Conservation (phyloP, 345 rosid genomes). For the Schrenkiella parvula region DNA sequence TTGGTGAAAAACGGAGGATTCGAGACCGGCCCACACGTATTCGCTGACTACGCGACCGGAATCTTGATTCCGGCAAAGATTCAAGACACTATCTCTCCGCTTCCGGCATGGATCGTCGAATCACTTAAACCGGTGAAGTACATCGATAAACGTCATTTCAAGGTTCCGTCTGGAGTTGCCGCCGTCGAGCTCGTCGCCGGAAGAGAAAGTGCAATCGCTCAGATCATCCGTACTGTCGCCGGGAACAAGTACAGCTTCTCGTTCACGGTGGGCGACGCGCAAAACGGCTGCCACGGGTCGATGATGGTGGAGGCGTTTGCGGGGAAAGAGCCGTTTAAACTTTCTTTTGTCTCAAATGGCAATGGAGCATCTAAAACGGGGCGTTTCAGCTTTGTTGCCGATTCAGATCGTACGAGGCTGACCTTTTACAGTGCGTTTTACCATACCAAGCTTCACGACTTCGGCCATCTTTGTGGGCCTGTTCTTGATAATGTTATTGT, state of each 20-base stretch:
- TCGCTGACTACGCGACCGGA: slow-evolving; percentile 81
- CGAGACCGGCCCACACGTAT: slow-evolving; percentile 69
- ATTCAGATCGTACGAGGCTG: slow-evolving; percentile 52
- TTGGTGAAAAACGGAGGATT: slow-evolving; percentile 75
- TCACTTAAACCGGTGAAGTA: slow-evolving; percentile 78
- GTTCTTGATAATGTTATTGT: slow-evolving; percentile 65
- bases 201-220: slow-evolving; percentile 89
- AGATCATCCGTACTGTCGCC: slow-evolving; percentile 52
- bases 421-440: slow-evolving; percentile 70
- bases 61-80: slow-evolving; percentile 61
- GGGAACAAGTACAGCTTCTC: slow-evolving; percentile 44
- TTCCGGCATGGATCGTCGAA: slow-evolving; percentile 86
- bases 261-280: slow-evolving; percentile 66
- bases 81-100: slow-evolving; percentile 57
- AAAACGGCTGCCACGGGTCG: slow-evolving; percentile 68
- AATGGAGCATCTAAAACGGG: slow-evolving; percentile 51
- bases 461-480: slow-evolving; percentile 83
- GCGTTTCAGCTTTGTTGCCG: slow-evolving; percentile 49
- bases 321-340: slow-evolving; percentile 40
- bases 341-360: slow-evolving; percentile 43
- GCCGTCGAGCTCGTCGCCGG: slow-evolving; percentile 77
- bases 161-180: slow-evolving; percentile 49
- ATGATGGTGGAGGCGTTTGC: slow-evolving; percentile 89
- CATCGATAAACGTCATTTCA: slow-evolving; percentile 60
- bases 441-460: slow-evolving; percentile 68